Conservation (phyloP, 805 yeast species). For the Lipomyces chichibuensis region DNA sequence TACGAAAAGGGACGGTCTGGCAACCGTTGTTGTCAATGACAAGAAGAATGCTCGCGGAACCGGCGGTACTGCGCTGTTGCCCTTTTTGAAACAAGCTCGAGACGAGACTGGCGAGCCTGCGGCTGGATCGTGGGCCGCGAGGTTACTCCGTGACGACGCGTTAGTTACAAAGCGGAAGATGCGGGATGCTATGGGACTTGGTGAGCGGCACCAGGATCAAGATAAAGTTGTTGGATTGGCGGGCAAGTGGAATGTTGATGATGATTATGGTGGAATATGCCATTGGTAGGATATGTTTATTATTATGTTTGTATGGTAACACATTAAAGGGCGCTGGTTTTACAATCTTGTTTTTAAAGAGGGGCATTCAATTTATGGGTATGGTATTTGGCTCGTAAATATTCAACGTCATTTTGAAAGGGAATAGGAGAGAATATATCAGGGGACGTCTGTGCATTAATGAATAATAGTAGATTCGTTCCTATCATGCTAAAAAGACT, state of each 20-base stretch:
- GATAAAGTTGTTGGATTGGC: constrained; percentile 30
- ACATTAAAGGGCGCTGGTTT: not conserved
- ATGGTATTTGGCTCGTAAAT: not conserved
- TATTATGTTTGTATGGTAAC: not conserved
- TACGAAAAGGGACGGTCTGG: constrained; percentile 56
- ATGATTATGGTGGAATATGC: constrained; percentile 35
- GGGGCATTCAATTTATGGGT: not conserved
- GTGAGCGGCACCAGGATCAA: constrained; percentile 15
- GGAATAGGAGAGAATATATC: not conserved
- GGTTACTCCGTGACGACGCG: constrained; percentile 46
- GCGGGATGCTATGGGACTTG: constrained; percentile 24
- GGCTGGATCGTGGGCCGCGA: constrained; percentile 88
- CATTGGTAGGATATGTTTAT: constrained; percentile 24
- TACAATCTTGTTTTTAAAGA: not conserved
- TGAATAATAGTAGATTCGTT: not conserved
- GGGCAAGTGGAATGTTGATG: constrained; percentile 34
- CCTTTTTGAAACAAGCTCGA: constrained; percentile 91
- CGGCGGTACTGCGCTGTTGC: constrained; percentile 90
- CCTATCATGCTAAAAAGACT: not conserved
- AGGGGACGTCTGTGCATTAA: not conserved
- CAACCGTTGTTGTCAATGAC: constrained; percentile 49
- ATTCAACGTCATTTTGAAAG: not conserved
- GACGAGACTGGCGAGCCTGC: constrained; percentile 95
- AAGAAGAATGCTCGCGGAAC: constrained; percentile 74
- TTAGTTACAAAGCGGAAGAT: constrained; percentile 20